A percentile compares a stretch with the other conserved stretches of the same genome.
These are phyloP conservation scores for Zygosaccharomyces rouxii DNA, from an alignment of 805 yeast species.

Conservation along the genomic window DNA sequence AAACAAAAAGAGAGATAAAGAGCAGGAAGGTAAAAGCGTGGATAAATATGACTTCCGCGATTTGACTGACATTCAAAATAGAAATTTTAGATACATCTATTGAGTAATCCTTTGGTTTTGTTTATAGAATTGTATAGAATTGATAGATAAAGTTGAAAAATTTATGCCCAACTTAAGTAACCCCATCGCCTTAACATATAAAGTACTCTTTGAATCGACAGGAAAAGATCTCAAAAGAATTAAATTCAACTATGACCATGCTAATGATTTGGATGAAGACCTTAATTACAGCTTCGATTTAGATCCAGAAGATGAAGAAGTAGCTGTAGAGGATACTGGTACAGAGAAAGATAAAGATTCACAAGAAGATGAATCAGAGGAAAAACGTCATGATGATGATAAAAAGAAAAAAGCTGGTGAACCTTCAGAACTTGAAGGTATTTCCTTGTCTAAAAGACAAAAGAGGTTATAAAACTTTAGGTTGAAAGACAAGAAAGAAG, in stretches of 20 bases:
- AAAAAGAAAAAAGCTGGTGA: constrained; percentile 34
- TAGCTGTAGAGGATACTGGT: constrained; percentile 24
- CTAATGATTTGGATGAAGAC: constrained; percentile 79
- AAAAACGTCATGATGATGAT: constrained; percentile 17
- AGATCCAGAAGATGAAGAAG: constrained; percentile 34
- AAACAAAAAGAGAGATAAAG: constrained; percentile 46
- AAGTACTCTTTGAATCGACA: no score
- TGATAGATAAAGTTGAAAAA: constrained; percentile 4
- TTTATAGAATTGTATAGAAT: neutral
- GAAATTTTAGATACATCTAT: constrained; percentile 51
- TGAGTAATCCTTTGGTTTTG: neutral
- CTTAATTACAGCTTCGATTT: constrained; percentile 52
- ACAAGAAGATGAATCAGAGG: constrained; percentile 13
- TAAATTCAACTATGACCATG: constrained; percentile 29
- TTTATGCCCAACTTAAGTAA: constrained; percentile 9
- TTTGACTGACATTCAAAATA: constrained; percentile 56
- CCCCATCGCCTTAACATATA: neutral
- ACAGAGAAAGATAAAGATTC: neutral
- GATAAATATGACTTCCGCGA: constrained; percentile 48
- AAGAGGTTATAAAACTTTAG: constrained; percentile 36
- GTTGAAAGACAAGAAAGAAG: constrained; percentile 58
- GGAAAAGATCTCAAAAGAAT: neutral
- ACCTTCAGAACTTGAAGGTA: constrained; percentile 5
- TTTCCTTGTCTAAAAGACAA: constrained; percentile 30
- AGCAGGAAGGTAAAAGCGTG: constrained; percentile 31